Evolutionary conservation across 495 filamentous ascomycete genomes (phyloP).

Genomic region (Choiromyces venosus): DNA sequence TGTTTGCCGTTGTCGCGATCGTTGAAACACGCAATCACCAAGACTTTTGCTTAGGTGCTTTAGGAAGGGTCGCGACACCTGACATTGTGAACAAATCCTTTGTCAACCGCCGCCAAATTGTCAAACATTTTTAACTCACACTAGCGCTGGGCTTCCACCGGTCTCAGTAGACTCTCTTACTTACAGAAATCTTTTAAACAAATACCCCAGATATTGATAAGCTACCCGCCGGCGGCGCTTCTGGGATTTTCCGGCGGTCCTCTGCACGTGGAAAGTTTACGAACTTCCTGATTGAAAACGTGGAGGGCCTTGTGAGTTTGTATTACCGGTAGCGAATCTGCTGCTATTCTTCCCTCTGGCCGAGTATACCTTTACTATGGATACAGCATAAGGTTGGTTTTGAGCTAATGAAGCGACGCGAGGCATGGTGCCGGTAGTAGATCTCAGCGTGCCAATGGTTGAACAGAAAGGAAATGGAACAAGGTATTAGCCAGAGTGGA

Average conservation of each 20-base stretch:
- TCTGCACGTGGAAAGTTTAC: not conserved
- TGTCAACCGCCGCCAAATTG: not conserved
- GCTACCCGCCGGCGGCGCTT: not conserved
- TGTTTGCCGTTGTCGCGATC: too few relatives aligned
- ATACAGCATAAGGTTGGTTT: not conserved
- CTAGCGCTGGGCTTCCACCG: not conserved
- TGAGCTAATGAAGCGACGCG: not conserved
- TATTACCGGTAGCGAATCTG: not conserved
- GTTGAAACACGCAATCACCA: too few relatives aligned
- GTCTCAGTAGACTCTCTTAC: not conserved
- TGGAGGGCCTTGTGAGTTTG: not conserved
- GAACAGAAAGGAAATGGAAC: not conserved
- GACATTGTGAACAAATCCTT: not conserved
- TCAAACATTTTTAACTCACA: not conserved
- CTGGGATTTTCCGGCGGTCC: too few relatives aligned
- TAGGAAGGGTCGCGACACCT: not conserved
- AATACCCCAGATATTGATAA: not conserved
- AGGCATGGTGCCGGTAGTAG: not conserved
- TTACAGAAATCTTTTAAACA: not conserved
- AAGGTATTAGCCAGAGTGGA: not conserved
- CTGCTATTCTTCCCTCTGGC: not conserved
- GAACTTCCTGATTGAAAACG: not conserved
- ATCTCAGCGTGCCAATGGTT: not conserved
- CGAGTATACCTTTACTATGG: not conserved
- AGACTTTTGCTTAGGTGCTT: too few relatives aligned